Base-by-base conservation (phyloP, 2,329 filamentous ascomycete species). In the Arachnomyces sp. region DNA sequence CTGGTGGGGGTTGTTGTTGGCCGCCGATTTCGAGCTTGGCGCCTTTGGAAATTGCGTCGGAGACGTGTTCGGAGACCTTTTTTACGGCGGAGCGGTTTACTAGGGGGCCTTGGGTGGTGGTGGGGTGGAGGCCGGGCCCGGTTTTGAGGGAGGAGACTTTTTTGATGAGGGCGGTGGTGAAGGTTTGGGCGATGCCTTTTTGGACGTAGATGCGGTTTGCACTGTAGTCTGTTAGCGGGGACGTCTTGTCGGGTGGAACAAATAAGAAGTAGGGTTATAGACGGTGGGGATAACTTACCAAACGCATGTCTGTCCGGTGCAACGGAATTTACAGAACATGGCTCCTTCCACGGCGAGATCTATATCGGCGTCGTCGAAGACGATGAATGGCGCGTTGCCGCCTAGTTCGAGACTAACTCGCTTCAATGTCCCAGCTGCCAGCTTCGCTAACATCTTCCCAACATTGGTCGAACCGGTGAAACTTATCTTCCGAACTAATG, bases 401-500 rank as follows among this genome's bases (percentile, higher is more conserved):
- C 64, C 65, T 9, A 68, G 54, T 41, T 70, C 67, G 21, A 69
- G 45, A 8, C 55, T 61, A 7, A 66, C 50, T 16, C 61, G 59
- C 45, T 68, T 70, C n/a, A 70, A 36, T 3, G 44, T 59, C 2
- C 44, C 43, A 8, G 50, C 47, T 30, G 52, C 57, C 29, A 53
- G 46, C 30, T 49, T 48, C 6, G 45, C 38, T 2, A 56, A 51
- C 8, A 55, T 49, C 43, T 40, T 50, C 30, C 35, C 38, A 32
- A 44, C 46, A 38, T 13, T 44, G 17, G 18, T 58, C 16, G 50
- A 55, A n/a, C 53, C 56, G 3, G 54, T 58, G 44, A 57, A 57
- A 36, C 84, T 90, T 36, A 95, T 73, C 62, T 95, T 93, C 57
- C 81, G 80, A 45, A 95, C 71, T 1, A 70, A 75, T 14, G 80